Base-by-base conservation (phyloP, 352 stramenopile species). In the Phytophthora sojae region DNA sequence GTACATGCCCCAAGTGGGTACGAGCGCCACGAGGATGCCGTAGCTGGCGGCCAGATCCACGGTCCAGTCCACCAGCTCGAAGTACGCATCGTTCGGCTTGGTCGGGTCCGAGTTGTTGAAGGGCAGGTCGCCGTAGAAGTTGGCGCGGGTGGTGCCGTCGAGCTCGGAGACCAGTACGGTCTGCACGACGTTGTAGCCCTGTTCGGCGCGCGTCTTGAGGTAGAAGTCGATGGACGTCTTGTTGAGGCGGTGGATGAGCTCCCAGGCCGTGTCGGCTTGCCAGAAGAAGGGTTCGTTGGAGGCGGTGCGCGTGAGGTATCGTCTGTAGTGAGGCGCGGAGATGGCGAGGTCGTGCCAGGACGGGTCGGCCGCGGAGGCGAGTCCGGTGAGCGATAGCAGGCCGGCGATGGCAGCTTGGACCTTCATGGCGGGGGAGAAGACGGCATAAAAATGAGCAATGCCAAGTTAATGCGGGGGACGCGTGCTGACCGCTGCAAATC, bases 221-320 rank as follows among this genome's bases (percentile, higher is more conserved):
- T 75, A 71, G 15, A 64, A 71, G 61, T 71, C 68, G 51, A 75
- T 75, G 26, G 68, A 75, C 3, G 68, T 75, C 37, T 75, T 75
- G 62, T 75, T 71, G 17, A 75, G 62, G 12, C 42, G 51, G 67
- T 66, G 67, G 5, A 30, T 29, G 8, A 75, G 51, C 42, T 75
- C 61, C 67, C 68, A 75, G 2, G 68, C 62, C 19, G 62, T 75
- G 57, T 75, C 68, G 39, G 68, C 68, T 44, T 75, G 57, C 68
- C 68, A 75, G 42, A 75, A 57, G 61, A 74, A 75, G 0, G 61
- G 56, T 9, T 71, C 61, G 4, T 57, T 19, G 0, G 62, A 68
- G 25, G 49, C 54, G 11, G 57, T 75, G 29, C 68, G 68, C 32
- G 55, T 25, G n/a, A 75, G 62, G 42, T 71, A 75, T 23, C 68